phyloP scores from a whole-genome alignment of 805 yeast genomes.

The Candida chauliodis region DNA sequence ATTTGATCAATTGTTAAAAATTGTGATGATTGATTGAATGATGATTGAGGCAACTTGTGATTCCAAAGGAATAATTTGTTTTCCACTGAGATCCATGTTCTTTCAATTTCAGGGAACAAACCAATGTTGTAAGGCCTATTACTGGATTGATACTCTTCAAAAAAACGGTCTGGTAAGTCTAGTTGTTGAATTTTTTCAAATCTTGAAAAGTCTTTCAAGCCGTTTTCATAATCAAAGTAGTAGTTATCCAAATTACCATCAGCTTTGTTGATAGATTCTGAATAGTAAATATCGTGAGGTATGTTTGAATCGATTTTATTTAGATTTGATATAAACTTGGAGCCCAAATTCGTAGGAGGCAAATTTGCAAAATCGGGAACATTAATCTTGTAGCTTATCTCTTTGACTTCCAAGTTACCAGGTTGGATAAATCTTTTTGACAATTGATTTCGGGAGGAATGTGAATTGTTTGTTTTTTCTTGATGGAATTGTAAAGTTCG shows the following conservation, averaged over 20 bases:
- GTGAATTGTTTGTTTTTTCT: slow-evolving; percentile 18
- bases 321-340: slow-evolving; percentile 58
- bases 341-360: slow-evolving; percentile 56
- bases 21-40: slow-evolving; percentile 44
- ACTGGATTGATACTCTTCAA: slow-evolving; percentile 60
- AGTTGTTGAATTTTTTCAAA: slow-evolving; percentile 68
- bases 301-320: slow-evolving; percentile 56
- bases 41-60: slow-evolving; percentile 52
- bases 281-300: slow-evolving; percentile 53
- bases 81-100: slow-evolving; percentile 85
- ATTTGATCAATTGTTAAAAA: slow-evolving; percentile 81
- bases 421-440: slow-evolving; percentile 35
- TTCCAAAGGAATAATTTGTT: slow-evolving; percentile 85
- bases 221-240: slow-evolving; percentile 46
- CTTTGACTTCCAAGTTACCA: slow-evolving; percentile 30
- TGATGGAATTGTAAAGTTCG: slow-evolving; percentile 30
- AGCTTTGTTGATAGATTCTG: slow-evolving; percentile 51
- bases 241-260: slow-evolving; percentile 57
- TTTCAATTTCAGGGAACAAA: slow-evolving; percentile 69
- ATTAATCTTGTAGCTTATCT: slow-evolving; percentile 41
- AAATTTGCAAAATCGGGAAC: slow-evolving; percentile 49
- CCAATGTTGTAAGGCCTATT: slow-evolving; percentile 76
- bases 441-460: slow-evolving; percentile 18
- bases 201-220: slow-evolving; percentile 58
- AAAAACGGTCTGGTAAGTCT: slow-evolving; percentile 76